Evolutionary conservation across 306 rosid genomes (phyloP).

Genomic region (Trichosanthes cucumerina): DNA sequence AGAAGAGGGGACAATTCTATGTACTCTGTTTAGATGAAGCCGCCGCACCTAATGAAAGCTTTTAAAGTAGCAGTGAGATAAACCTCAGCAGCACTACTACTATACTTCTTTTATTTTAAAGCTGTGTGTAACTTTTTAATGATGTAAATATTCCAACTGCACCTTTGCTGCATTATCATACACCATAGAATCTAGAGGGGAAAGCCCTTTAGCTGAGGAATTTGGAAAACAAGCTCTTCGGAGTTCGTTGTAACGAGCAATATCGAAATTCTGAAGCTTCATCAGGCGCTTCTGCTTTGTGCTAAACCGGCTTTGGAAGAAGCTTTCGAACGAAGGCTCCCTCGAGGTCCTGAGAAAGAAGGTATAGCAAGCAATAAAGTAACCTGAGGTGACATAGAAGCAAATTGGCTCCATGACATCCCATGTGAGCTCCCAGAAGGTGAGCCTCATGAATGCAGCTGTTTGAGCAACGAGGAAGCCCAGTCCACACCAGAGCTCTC

Average conservation of each 20-base stretch:
- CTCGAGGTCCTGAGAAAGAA: conserved; percentile 48
- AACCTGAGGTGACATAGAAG: conserved; percentile 42
- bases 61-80: neutral
- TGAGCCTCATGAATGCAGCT: conserved; percentile 47
- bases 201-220: neutral
- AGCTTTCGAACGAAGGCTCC: conserved; percentile 49
- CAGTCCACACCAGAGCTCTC: conserved; percentile 48
- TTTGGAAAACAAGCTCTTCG: conserved; percentile 11
- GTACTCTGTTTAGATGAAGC: neutral
- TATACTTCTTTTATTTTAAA: neutral
- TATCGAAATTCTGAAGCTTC: conserved; percentile 42
- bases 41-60: neutral
- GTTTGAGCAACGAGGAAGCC: conserved; percentile 40
- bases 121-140: neutral
- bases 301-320: conserved; percentile 35
- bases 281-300: conserved; percentile 50
- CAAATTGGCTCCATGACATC: conserved; percentile 73
- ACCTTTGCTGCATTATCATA: neutral
- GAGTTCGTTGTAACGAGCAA: conserved; percentile 33
- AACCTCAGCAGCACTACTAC: neutral
- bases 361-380: conserved; percentile 40
- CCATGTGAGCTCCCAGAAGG: conserved; percentile 71
- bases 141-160: neutral
- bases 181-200: neutral
- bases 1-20: neutral